These are phyloP conservation scores for Aspergillus sclerotioniger DNA, from an alignment of 495 filamentous ascomycete genomes.

Conservation along the genomic window DNA sequence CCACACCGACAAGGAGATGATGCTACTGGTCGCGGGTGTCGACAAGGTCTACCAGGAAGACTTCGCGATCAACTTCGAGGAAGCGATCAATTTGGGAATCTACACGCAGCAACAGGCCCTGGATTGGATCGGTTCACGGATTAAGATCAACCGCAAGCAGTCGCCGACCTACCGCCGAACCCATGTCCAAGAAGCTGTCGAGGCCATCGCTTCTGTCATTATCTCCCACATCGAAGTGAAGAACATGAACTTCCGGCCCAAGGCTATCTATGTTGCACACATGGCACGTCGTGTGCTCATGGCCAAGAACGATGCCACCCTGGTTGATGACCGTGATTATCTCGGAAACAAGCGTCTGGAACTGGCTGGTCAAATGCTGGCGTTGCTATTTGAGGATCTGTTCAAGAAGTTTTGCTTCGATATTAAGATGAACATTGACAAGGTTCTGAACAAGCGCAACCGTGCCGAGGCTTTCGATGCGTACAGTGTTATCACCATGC, in stretches of 20 bases:
- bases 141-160: conserved; percentile 75
- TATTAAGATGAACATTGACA: conserved; percentile 88
- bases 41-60: conserved; percentile 88
- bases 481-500: conserved; percentile 67
- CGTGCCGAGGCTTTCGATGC: conserved; percentile 85
- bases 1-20: conserved; percentile 88
- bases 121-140: conserved; percentile 80
- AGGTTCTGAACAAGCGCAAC: conserved; percentile 85
- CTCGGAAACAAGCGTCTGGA: conserved; percentile 97
- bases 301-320: conserved; percentile 80
- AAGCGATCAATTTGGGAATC: conserved; percentile 74
- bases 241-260: conserved; percentile 88
- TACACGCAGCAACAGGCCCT: conserved; percentile 92
- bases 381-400: conserved; percentile 93
- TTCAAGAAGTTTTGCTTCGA: conserved; percentile 91
- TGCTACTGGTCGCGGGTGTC: conserved; percentile 79
- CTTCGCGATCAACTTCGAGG: conserved; percentile 92
- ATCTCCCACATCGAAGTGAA: conserved; percentile 90
- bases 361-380: conserved; percentile 87
- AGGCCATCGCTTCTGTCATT: conserved; percentile 86
- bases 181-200: conserved; percentile 81
- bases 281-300: conserved; percentile 94
- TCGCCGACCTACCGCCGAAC: conserved; percentile 55
- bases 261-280: conserved; percentile 91
- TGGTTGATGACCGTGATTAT: conserved; percentile 96